A percentile compares a stretch with the other conserved stretches of the same genome.
Evolutionary conservation across 108 stramenopile species (phyloP).

Genomic region (Fragilariopsis cylindrus): DNA sequence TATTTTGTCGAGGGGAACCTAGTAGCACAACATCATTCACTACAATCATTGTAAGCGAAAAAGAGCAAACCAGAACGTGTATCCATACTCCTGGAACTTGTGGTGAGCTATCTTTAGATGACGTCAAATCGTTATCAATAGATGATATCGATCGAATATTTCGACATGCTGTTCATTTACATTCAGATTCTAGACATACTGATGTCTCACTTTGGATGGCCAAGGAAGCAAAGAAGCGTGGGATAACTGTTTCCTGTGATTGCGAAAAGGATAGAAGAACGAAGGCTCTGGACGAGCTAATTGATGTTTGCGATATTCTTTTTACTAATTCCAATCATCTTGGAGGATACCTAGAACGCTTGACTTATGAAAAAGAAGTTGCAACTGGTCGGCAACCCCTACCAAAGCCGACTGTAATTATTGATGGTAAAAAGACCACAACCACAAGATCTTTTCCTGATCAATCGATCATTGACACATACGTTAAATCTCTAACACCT

Average conservation of each 20-base stretch:
- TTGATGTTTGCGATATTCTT: constrained; percentile 34
- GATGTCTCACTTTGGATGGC: constrained; percentile 41
- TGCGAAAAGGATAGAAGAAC: constrained; percentile 56
- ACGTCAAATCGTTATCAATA: constrained; percentile 14
- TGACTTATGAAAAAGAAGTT: constrained; percentile 22
- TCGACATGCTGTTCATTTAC: constrained; percentile 46
- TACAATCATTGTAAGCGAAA: constrained; percentile 39
- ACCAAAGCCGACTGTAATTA: constrained; percentile 12
- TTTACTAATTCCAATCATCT: constrained; percentile 47
- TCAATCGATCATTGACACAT: neutral
- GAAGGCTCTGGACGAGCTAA: constrained; percentile 36
- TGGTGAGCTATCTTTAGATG: constrained; percentile 41
- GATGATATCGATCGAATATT: constrained; percentile 38
- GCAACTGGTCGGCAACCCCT: constrained; percentile 3
- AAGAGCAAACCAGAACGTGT: constrained; percentile 53
- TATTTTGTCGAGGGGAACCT: constrained; percentile 26
- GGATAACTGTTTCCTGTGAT: constrained; percentile 48
- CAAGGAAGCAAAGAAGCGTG: constrained; percentile 39
- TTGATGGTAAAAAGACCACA: neutral
- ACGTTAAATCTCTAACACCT: constrained; percentile 26
- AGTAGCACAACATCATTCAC: constrained; percentile 42
- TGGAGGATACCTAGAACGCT: constrained; percentile 32
- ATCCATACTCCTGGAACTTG: constrained; percentile 47
- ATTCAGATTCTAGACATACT: constrained; percentile 52
- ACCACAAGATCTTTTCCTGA: neutral